A percentile compares a stretch with the other conserved stretches of the same genome.
Evolutionary conservation across 345 rosid genomes (phyloP).

Genomic region (Diplotaxis tenuifolia): DNA sequence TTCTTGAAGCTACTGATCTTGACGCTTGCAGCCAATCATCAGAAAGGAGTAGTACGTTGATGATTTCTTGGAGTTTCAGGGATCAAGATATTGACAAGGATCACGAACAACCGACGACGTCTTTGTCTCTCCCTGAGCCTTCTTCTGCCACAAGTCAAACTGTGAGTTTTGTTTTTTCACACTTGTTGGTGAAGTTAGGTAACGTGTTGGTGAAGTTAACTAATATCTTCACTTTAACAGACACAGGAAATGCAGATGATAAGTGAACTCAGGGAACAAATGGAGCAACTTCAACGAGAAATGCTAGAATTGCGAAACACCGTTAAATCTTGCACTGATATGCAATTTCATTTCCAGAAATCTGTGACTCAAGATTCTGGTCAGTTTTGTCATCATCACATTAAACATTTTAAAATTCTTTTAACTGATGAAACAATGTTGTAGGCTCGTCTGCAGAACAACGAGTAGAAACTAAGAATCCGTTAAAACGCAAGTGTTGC

Average conservation of each 20-base stretch:
- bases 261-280: constrained; percentile 59
- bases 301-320: constrained; percentile 61
- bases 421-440: neutral
- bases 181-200: no score
- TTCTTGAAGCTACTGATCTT: constrained; percentile 40
- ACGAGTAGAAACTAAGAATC: constrained; percentile 38
- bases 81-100: constrained; percentile 44
- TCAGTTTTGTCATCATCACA: constrained; percentile 20
- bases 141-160: constrained; percentile 31
- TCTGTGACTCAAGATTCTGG: constrained; percentile 51
- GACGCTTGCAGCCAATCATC: constrained; percentile 48
- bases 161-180: constrained; percentile 51
- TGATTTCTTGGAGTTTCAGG: constrained; percentile 52
- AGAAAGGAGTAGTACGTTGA: constrained; percentile 26
- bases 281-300: constrained; percentile 69
- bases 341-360: constrained; percentile 56
- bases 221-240: constrained; percentile 1
- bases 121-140: constrained; percentile 31
- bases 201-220: constrained; percentile 4
- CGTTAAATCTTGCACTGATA: constrained; percentile 54
- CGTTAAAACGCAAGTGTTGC: constrained; percentile 59
- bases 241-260: constrained; percentile 66
- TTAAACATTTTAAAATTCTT: neutral
- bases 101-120: constrained; percentile 35
- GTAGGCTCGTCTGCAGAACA: constrained; percentile 32